Evolutionary conservation across 2,329 filamentous ascomycete genomes (phyloP).

Genomic region (Arthrobotrys conoides): DNA sequence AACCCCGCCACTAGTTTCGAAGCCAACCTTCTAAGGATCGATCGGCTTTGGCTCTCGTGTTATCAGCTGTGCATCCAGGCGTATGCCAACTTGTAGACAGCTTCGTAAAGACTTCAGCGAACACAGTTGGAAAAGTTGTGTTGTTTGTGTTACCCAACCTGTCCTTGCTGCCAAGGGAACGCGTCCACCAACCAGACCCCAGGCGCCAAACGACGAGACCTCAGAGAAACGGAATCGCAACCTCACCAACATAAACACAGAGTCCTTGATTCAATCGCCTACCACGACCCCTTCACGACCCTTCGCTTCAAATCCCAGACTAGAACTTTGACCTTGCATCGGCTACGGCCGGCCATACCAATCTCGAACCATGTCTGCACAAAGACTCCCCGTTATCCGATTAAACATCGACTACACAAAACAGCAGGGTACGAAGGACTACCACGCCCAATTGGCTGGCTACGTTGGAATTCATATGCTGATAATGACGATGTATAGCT

Average conservation of each 20-base stretch:
- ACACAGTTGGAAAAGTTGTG: conserved; percentile 35
- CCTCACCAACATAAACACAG: conserved; percentile 51
- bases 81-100: background rate
- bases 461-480: conserved; percentile 40
- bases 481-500: conserved; percentile 69
- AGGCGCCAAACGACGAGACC: conserved; percentile 34
- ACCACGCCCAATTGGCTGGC: conserved; percentile 24
- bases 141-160: conserved; percentile 34
- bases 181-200: conserved; percentile 58
- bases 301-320: conserved; percentile 18
- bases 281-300: conserved; percentile 23
- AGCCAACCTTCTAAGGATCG: too few relatives aligned
- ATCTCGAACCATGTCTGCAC: conserved; percentile 52
- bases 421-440: conserved; percentile 78
- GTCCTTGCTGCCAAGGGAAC: conserved; percentile 58
- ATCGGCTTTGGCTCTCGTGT: background rate
- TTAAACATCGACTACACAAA: conserved; percentile 80
- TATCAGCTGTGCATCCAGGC: background rate
- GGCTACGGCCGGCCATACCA: conserved; percentile 42
- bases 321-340: conserved; percentile 16
- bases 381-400: conserved; percentile 63
- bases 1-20: background rate
- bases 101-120: too few relatives aligned
- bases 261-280: conserved; percentile 13
- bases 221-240: conserved; percentile 50